These are phyloP conservation scores for Schizothecium vesticola DNA, from an alignment of 495 filamentous ascomycete species.

Conservation along the genomic window DNA sequence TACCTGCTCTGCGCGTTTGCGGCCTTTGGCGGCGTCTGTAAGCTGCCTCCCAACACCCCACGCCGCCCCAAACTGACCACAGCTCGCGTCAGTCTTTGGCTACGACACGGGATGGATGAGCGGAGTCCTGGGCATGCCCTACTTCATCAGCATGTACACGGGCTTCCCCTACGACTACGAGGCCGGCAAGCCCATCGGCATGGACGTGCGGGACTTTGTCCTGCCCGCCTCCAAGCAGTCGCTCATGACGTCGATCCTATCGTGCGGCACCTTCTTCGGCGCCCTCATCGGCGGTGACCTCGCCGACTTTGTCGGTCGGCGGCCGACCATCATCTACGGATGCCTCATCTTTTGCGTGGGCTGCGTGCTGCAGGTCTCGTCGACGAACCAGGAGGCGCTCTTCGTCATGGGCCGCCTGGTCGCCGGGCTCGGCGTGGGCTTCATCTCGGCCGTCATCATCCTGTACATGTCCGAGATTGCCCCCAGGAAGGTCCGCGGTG, in stretches of 20 bases:
- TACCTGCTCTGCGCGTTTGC: constrained; percentile 64
- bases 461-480: constrained; percentile 67
- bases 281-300: constrained; percentile 64
- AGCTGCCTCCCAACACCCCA: neutral
- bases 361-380: constrained; percentile 53
- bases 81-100: constrained; percentile 44
- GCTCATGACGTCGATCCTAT: constrained; percentile 68
- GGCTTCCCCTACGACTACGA: constrained; percentile 55
- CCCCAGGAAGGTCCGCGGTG: constrained; percentile 63
- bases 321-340: constrained; percentile 59
- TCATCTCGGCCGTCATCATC: constrained; percentile 66
- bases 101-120: constrained; percentile 63
- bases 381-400: constrained; percentile 32
- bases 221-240: constrained; percentile 46
- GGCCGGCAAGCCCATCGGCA: constrained; percentile 35
- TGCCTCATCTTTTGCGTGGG: constrained; percentile 60
- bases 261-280: constrained; percentile 70
- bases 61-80: neutral
- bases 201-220: constrained; percentile 23
- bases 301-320: constrained; percentile 64
- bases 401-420: constrained; percentile 64
- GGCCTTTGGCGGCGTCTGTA: constrained; percentile 57
- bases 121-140: constrained; percentile 51
- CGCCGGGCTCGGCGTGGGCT: constrained; percentile 66
- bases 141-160: constrained; percentile 56